Evolutionary conservation across 768 basidiomycete species (phyloP).

Genomic region (Leucocoprinus leucothites): DNA sequence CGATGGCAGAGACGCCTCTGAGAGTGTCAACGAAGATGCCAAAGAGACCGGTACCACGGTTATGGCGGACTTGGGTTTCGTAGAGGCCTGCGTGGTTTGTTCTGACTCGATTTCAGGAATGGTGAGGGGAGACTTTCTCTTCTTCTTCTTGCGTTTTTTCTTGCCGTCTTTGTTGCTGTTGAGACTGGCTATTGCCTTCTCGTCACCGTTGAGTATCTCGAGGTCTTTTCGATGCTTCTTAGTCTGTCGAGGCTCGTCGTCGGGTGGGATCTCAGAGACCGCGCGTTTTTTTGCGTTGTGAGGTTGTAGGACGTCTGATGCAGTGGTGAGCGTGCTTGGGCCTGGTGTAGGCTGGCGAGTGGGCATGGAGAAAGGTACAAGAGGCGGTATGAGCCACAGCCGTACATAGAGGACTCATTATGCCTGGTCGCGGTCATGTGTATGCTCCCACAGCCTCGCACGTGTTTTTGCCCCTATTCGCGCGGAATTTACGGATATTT

Average conservation of each 20-base stretch:
- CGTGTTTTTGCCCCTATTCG: neutral
- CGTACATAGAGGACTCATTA: no score
- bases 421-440: no score
- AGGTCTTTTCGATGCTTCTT: slow-evolving; percentile 29
- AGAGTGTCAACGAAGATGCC: neutral
- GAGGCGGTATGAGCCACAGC: neutral
- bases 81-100: neutral
- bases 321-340: slow-evolving; percentile 17
- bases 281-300: slow-evolving; percentile 31
- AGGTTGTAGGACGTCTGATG: slow-evolving; percentile 16
- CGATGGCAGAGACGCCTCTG: neutral
- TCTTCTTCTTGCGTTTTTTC: slow-evolving; percentile 34
- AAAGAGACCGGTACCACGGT: neutral
- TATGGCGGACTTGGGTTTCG: slow-evolving; percentile 9
- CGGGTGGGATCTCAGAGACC: slow-evolving; percentile 22
- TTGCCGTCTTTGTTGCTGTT: slow-evolving; percentile 11
- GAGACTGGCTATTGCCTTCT: neutral
- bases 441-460: no score
- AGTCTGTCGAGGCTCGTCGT: slow-evolving; percentile 15
- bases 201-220: slow-evolving; percentile 20
- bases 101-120: slow-evolving; percentile 14
- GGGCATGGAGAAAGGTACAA: slow-evolving; percentile 3
- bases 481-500: no score
- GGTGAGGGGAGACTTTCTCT: slow-evolving; percentile 32
- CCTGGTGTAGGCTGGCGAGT: slow-evolving; percentile 35